Conservation (phyloP, 2,329 filamentous ascomycete genomes). For the Volutella citrinella region DNA sequence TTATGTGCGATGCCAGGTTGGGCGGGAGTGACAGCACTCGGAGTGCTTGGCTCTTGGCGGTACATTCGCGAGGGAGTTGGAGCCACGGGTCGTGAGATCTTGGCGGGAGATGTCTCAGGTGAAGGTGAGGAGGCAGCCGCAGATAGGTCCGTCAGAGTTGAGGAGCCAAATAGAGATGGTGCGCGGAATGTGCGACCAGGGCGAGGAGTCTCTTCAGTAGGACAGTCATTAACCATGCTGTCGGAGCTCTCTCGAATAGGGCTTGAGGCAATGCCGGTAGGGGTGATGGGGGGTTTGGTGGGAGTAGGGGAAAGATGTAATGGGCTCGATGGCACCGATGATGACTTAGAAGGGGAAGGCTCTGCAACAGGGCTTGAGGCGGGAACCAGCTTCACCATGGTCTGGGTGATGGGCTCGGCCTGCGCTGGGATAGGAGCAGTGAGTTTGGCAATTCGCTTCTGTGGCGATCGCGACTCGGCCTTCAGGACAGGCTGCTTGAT, state of each 20-base stretch:
- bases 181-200: conserved; percentile 17
- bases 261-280: conserved; percentile 12
- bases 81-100: conserved; percentile 22
- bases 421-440: conserved; percentile 22
- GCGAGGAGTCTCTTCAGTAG: conserved; percentile 8
- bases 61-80: conserved; percentile 29
- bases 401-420: conserved; percentile 29
- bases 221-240: conserved; percentile 1
- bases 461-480: conserved; percentile 28
- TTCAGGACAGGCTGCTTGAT: conserved; percentile 18
- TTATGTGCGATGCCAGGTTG: too few relatives aligned
- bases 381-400: conserved; percentile 29
- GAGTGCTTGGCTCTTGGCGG: conserved; percentile 20
- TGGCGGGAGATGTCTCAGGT: conserved; percentile 16
- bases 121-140: conserved; percentile 8
- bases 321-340: conserved; percentile 24
- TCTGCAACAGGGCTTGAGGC: conserved; percentile 14
- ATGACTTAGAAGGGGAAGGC: conserved; percentile 30
- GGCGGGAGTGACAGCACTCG: conserved; percentile 15
- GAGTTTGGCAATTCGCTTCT: conserved; percentile 27
- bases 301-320: conserved; percentile 16
- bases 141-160: conserved; percentile 9
- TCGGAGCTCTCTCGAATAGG: conserved; percentile 8
- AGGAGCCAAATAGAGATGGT: conserved; percentile 17
- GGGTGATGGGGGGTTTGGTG: conserved; percentile 7